phyloP scores from a whole-genome alignment of 2,329 filamentous ascomycete genomes.

The Nothopassalora personata region DNA sequence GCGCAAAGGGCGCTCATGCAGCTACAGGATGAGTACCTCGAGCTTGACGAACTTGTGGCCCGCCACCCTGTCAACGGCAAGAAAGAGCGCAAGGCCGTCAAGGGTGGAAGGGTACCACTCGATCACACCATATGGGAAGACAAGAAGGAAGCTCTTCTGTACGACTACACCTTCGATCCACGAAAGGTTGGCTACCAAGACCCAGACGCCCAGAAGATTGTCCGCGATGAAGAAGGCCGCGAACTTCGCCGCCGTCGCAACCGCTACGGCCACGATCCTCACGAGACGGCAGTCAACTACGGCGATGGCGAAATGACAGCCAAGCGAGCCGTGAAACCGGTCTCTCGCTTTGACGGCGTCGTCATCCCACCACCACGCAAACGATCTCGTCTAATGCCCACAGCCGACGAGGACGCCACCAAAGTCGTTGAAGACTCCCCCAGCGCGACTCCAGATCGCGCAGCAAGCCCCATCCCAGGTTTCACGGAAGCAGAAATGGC shows the following conservation, averaged over 20 bases:
- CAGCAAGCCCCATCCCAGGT: slow-evolving; percentile 11
- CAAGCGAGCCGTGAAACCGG: slow-evolving; percentile 24
- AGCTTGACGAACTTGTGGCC: slow-evolving; percentile 50
- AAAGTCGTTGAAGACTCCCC: slow-evolving; percentile 6
- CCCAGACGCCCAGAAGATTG: slow-evolving; percentile 49
- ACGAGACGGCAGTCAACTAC: slow-evolving; percentile 24
- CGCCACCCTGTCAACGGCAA: slow-evolving; percentile 41
- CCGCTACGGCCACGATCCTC: slow-evolving; percentile 24
- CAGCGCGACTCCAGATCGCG: slow-evolving; percentile 24
- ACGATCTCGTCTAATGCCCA: slow-evolving; percentile 16
- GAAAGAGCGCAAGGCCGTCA: slow-evolving; percentile 48
- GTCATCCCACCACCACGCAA: slow-evolving; percentile 23
- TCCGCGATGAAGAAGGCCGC: slow-evolving; percentile 42
- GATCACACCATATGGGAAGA: slow-evolving; percentile 50
- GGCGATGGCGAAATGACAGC: slow-evolving; percentile 26
- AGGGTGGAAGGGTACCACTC: slow-evolving; percentile 44
- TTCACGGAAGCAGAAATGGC: slow-evolving; percentile 9
- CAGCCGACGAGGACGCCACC: slow-evolving; percentile 6
- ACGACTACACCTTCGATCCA: slow-evolving; percentile 54
- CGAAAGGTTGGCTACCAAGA: slow-evolving; percentile 51
- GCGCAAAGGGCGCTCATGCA: slow-evolving; percentile 48
- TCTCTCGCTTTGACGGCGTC: slow-evolving; percentile 29
- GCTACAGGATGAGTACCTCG: slow-evolving; percentile 57
- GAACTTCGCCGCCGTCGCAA: slow-evolving; percentile 43
- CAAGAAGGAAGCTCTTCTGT: slow-evolving; percentile 56